Evolutionary conservation across 2,329 filamentous ascomycete genomes (phyloP).

Genomic region (Xylariomycetidae sp.): DNA sequence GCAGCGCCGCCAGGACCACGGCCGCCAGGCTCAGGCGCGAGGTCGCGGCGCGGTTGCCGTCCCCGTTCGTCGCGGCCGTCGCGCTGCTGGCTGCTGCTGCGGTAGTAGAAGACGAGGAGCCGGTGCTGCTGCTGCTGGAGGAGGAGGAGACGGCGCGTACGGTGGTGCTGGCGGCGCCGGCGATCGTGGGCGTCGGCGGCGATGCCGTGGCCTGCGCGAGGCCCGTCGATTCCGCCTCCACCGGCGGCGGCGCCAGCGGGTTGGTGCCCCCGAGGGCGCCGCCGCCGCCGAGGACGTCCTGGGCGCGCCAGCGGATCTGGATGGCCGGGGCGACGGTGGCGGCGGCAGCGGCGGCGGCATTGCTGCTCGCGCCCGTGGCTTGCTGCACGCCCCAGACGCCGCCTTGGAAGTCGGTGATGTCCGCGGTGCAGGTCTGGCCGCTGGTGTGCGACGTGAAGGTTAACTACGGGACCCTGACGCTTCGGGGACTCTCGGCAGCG

Average conservation of each 20-base stretch:
- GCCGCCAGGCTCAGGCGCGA: slow-evolving; percentile 15
- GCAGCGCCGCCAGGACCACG: slow-evolving; percentile 15
- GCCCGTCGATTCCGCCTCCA: slow-evolving; percentile 1
- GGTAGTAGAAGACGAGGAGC: not conserved
- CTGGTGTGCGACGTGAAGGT: slow-evolving; percentile 8
- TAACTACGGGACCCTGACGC: not conserved
- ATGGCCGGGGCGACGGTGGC: slow-evolving; percentile 18
- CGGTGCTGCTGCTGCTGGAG: not conserved
- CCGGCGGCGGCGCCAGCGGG: slow-evolving; percentile 16
- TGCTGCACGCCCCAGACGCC: slow-evolving; percentile 14
- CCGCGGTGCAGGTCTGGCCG: slow-evolving; percentile 33
- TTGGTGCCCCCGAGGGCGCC: slow-evolving; percentile 18
- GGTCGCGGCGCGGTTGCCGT: not conserved
- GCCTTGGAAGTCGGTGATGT: slow-evolving; percentile 22
- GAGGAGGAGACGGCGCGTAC: not conserved
- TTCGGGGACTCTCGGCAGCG: not conserved
- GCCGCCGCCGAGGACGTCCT: no score
- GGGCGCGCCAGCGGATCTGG: slow-evolving; percentile 19
- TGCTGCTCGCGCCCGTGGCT: slow-evolving; percentile 15
- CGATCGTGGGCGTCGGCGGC: not conserved
- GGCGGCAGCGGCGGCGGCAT: slow-evolving; percentile 4
- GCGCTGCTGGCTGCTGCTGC: not conserved
- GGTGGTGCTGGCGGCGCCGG: not conserved
- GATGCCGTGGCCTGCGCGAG: not conserved
- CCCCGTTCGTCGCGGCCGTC: not conserved